These are phyloP conservation scores for Nitzschia sp. DNA, from an alignment of 108 stramenopile genomes.

Conservation along the genomic window DNA sequence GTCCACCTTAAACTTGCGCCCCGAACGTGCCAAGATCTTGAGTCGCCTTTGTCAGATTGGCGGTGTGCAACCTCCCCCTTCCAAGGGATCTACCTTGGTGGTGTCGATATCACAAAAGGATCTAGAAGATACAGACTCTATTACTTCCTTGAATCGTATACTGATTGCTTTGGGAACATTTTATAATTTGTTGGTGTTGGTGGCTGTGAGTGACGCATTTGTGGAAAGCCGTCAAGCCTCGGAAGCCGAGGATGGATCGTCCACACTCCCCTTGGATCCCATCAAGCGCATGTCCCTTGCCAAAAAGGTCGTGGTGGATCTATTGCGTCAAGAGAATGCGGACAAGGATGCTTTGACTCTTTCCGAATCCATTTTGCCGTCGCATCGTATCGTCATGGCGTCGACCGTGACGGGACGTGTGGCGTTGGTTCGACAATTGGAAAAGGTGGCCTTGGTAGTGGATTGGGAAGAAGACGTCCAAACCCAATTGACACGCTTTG, in stretches of 20 bases:
- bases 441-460: slow-evolving; percentile 30
- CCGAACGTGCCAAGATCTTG: slow-evolving; percentile 33
- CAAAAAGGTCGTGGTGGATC: not conserved
- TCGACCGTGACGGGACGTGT: slow-evolving; percentile 30
- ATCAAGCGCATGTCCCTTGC: too few species aligned
- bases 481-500: slow-evolving; percentile 35
- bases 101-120: slow-evolving; percentile 14
- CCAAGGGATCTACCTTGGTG: slow-evolving; percentile 28
- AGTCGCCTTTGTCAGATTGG: slow-evolving; percentile 8
- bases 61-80: slow-evolving; percentile 1
- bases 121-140: not conserved
- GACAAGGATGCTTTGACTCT: not conserved
- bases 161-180: slow-evolving; percentile 28
- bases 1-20: not conserved
- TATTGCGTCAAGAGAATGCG: not conserved
- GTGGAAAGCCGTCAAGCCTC: not conserved
- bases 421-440: slow-evolving; percentile 42
- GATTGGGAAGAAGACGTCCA: slow-evolving; percentile 36
- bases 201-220: slow-evolving; percentile 11
- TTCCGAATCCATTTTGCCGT: slow-evolving; percentile 27
- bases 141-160: slow-evolving; percentile 3
- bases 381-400: slow-evolving; percentile 38
- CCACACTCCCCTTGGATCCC: too few species aligned
- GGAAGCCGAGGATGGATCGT: not conserved
- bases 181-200: slow-evolving; percentile 37